Base-by-base conservation (phyloP, 2,329 filamentous ascomycete species). In the Westerdykella ornata region DNA sequence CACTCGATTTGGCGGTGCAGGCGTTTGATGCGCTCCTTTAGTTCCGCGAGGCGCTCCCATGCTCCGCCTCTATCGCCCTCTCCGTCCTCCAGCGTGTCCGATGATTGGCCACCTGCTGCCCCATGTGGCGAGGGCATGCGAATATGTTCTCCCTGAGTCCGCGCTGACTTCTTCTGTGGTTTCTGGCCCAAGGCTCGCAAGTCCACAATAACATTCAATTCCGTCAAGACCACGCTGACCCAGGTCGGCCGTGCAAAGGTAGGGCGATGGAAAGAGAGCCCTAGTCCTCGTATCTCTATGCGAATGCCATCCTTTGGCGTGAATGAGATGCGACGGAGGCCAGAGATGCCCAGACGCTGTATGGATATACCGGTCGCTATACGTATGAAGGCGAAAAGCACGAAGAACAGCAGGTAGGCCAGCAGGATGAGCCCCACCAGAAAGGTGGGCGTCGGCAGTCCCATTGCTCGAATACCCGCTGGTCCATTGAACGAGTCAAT, bases 191-290 rank as follows among this genome's bases (percentile, higher is more conserved):
- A 67, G 36, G 80, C 76, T 45, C 78, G 76, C 35, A 88, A 72
- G 60, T 98, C 87, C 33, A 97, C 65, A 0, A 87, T 94, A 38
- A 98, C 75, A 37, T 82, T 85, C 37, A 96, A 72, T 61, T 96
- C 92, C 56, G 81, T 86, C 45, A 98, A 69, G 7, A 92, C 85
- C 38, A 98, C 75, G 63, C 89, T 97, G 55, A 95, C 72, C 88
- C 90, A 97, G 48, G 94, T 97, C 34, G 92, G 92, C 65, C 97
- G 88, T 35, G 90, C 88, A 68, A 98, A 97, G 5, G 92, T 97
- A 11, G 92, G 92, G 4, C 89, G 82, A 68, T 98, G 92, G 48
- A 97, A 68, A 43, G 86, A 84, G 55, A 98, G 74, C 34, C 92
- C 88, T 39, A 98, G 74, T 38, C 89, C 87, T 38, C 92, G 82